phyloP scores from a whole-genome alignment of 164 flowering plant genomes.

The Tetrastigma voinierianum region DNA sequence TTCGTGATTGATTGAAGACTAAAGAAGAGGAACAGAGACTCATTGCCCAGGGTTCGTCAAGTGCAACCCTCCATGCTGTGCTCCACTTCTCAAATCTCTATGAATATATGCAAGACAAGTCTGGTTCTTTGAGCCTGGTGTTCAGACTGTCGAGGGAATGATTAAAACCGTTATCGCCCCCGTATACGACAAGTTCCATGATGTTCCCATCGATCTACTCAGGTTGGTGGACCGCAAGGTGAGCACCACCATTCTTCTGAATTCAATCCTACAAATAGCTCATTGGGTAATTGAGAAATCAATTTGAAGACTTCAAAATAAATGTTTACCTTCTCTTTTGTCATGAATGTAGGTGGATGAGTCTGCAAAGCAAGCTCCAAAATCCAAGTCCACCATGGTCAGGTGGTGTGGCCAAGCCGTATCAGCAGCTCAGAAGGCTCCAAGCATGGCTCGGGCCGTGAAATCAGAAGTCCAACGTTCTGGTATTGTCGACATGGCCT shows the following conservation, averaged over 20 bases:
- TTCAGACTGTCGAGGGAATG: constrained; percentile 42
- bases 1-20: too few species aligned
- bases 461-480: too few species aligned
- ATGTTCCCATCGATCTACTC: constrained; percentile 36
- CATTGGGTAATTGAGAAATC: too few species aligned
- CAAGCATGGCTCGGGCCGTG: too few species aligned
- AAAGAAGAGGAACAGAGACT: constrained; percentile 26
- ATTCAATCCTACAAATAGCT: too few species aligned
- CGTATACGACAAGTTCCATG: constrained; percentile 35
- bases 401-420: constrained; percentile 37
- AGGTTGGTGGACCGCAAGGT: too few species aligned
- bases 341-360: constrained; percentile 33
- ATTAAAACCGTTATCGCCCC: constrained; percentile 42
- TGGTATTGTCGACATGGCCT: too few species aligned
- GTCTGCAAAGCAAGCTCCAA: constrained; percentile 30
- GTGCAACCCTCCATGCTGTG: constrained; percentile 23
- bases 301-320: too few species aligned
- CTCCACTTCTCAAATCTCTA: too few species aligned
- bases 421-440: constrained; percentile 34
- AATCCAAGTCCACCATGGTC: constrained; percentile 25
- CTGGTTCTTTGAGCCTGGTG: constrained; percentile 50
- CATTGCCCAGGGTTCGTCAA: constrained; percentile 45
- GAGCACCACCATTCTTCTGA: too few species aligned
- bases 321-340: not conserved
- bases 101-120: constrained; percentile 31